phyloP scores from a whole-genome alignment of 306 rosid genomes.

The Fagus sylvatica region DNA sequence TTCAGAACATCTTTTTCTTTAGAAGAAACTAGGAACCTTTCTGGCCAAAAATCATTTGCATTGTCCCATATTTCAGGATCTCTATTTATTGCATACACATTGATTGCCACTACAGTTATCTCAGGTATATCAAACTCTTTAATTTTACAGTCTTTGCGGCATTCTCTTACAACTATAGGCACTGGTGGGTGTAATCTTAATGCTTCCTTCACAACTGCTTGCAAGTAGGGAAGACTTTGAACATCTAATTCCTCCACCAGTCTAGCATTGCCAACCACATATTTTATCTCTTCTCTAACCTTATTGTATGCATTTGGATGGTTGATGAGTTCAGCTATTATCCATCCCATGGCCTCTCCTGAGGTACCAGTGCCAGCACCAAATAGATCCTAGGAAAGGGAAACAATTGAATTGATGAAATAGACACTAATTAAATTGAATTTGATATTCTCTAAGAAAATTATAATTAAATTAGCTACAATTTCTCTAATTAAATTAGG shows the following conservation, averaged over 20 bases:
- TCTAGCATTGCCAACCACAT: conserved; percentile 29
- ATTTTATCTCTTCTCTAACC: conserved; percentile 43
- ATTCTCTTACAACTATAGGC: too few species aligned
- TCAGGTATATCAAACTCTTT: too few species aligned
- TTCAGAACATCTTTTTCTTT: conserved; percentile 1
- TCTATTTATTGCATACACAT: conserved; percentile 54
- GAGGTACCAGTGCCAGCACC: conserved; percentile 49
- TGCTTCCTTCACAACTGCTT: too few species aligned
- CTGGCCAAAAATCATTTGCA: conserved; percentile 42
- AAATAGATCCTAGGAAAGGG: conserved; percentile 39
- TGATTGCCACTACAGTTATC: conserved; percentile 43
- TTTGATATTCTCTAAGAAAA: too few species aligned
- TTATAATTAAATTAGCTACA: too few species aligned
- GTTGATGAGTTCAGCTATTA: conserved; percentile 55
- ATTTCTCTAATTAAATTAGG: too few species aligned
- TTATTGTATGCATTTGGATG: conserved; percentile 40
- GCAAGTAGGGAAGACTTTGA: conserved; percentile 34
- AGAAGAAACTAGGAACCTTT: conserved; percentile 37
- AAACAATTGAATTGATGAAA: not conserved
- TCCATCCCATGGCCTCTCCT: conserved; percentile 51
- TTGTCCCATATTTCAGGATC: conserved; percentile 45
- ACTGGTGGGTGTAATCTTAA: too few species aligned
- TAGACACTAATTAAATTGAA: too few species aligned
- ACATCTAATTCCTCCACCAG: conserved; percentile 45
- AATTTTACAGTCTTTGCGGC: too few species aligned